A percentile compares a stretch with the other conserved stretches of the same genome.
These are phyloP conservation scores for Dendrobium catenatum DNA, from an alignment of 106 monocot genomes.

Conservation along the genomic window DNA sequence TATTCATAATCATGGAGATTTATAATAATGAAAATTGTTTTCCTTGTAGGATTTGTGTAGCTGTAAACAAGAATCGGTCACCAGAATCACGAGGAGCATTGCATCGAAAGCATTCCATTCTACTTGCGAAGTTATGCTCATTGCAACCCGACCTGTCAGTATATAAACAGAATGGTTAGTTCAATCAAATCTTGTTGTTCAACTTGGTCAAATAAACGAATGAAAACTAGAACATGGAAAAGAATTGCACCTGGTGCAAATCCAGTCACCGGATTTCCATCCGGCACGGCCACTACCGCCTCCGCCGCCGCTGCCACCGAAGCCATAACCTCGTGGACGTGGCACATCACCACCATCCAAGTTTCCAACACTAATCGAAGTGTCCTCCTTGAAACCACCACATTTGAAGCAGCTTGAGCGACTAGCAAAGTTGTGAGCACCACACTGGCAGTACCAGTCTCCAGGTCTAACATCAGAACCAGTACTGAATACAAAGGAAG, in stretches of 20 bases:
- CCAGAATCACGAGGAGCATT: constrained; percentile 63
- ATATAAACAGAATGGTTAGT: not conserved
- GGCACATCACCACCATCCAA: constrained; percentile 22
- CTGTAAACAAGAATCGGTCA: constrained; percentile 2
- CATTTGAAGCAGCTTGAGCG: constrained; percentile 89
- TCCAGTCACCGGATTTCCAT: constrained; percentile 97
- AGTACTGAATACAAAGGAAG: constrained; percentile 28
- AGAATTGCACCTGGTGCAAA: constrained; percentile 66
- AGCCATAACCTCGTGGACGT: constrained; percentile 25
- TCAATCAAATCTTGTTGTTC: not conserved
- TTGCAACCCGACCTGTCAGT: constrained; percentile 59
- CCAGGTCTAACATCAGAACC: constrained; percentile 77
- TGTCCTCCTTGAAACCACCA: constrained; percentile 54
- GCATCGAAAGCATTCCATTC: constrained; percentile 77
- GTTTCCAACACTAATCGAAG: constrained; percentile 17
- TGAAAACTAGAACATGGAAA: not conserved
- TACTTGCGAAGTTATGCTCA: constrained; percentile 81
- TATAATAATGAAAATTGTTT: too few relatives aligned
- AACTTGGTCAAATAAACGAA: not conserved
- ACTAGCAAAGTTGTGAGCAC: constrained; percentile 93
- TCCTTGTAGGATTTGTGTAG: not conserved
- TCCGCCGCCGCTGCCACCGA: constrained; percentile 14
- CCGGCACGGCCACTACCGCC: constrained; percentile 36
- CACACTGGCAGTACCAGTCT: constrained; percentile 93
- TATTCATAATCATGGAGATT: too few relatives aligned